Evolutionary conservation across 306 rosid genomes (phyloP).

Genomic region (Prunus persica): Prunus_persica_NCBIv2 NC_034015.1:14780001-14780500

Average conservation of each 20-base stretch:
- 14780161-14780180: neutral
- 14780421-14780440: constrained; percentile 37
- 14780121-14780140: neutral
- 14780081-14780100: neutral
- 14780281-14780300: constrained; percentile 32
- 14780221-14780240: neutral
- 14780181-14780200: neutral
- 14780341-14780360: neutral
- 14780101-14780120: neutral
- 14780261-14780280: constrained; percentile 38
- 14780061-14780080: neutral
- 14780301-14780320: neutral
- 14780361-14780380: neutral
- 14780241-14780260: constrained; percentile 23
- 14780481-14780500: neutral
- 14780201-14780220: neutral
- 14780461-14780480: neutral
- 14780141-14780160: neutral
- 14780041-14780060: neutral
- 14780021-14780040: neutral
- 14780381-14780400: constrained; percentile 39
- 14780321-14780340: neutral
- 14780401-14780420: constrained; percentile 52
- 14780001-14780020: neutral
- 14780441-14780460: constrained; percentile 37